Conservation (phyloP, 139 green algal genomes). For the Raphidocelis subcapitata region DNA sequence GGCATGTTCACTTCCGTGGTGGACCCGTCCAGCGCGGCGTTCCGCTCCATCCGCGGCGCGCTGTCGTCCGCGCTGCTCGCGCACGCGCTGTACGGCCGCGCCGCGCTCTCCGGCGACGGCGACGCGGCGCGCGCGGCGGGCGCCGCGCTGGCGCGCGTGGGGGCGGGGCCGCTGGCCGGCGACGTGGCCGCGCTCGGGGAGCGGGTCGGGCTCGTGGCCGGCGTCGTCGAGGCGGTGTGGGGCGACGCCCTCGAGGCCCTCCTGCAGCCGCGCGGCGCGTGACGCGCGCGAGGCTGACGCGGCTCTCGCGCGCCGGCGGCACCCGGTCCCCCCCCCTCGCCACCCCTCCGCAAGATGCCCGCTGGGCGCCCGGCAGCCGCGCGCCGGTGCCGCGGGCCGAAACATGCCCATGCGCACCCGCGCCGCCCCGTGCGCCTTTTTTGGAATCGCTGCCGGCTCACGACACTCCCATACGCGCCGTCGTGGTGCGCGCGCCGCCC, state of each 20-base stretch:
- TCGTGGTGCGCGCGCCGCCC: no score
- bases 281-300: no score
- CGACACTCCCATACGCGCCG: no score
- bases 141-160: slow-evolving; percentile 41
- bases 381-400: no score
- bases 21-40: slow-evolving; percentile 24
- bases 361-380: no score
- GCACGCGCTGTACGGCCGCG: slow-evolving; percentile 42
- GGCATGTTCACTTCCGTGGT: slow-evolving; percentile 31
- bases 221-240: slow-evolving; percentile 22
- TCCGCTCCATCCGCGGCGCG: slow-evolving; percentile 40
- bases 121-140: background rate
- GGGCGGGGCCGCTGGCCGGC: slow-evolving; percentile 35
- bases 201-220: slow-evolving; percentile 30
- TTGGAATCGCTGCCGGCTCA: no score
- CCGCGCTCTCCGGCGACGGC: slow-evolving; percentile 17
- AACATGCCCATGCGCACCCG: no score
- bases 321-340: no score
- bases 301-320: no score
- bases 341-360: no score
- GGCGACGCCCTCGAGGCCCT: slow-evolving; percentile 7
- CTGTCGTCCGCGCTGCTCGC: slow-evolving; percentile 40
- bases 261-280: background rate
- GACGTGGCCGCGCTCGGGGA: slow-evolving; percentile 54
- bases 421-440: no score